Base-by-base conservation (phyloP, 2,329 filamentous ascomycete genomes). In the Fusarium neocosmosporiellum region DNA sequence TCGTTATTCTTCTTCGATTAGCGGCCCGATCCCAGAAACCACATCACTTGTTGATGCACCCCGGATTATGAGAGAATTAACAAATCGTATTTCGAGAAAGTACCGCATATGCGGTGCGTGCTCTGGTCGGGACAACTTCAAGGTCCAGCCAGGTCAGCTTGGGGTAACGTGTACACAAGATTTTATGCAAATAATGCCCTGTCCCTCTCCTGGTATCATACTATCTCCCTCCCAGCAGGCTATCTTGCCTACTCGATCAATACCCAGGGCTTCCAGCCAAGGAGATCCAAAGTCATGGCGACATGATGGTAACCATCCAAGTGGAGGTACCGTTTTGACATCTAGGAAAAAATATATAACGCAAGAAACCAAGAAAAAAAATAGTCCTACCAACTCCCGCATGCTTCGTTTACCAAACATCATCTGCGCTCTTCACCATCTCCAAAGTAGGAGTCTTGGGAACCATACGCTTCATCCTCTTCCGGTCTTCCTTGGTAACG, bases 401-500 rank as follows among this genome's bases (percentile, higher is more conserved):
- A 41, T 55, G 37, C n/a, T n/a, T 57, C 59, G 7, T 74, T 82
- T 81, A 90, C 92, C 92, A 94, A 37, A 93, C 79, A 14, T 94
- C 92, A 2, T 91, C 89, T 18, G 85, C 84, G 73, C 85, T 88
- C 82, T 84, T 82, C 9, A 93, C 91, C 88, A 92, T 87, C 75
- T 89, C 85, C 78, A 88, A 73, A 0, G 89, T 89, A 5, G 90
- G 90, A 59, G 89, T 91, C 83, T 90, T 90, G 66, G 89, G 89
- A 74, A 90, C 86, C 78, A 90, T 81, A 79, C 87, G 90, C 85
- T 86, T 89, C 86, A 90, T 91, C 79, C 88, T 86, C 86, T 92
- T 94, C 31, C 92, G 84, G 78, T 95, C 93, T 70, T 89, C 88
- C 80, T 87, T 90, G 27, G 90, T 94, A 18, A 94, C 90, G 54